Evolutionary conservation across 2,329 filamentous ascomycete genomes (phyloP).

Genomic region (Rutstroemia sydowiana): DNA sequence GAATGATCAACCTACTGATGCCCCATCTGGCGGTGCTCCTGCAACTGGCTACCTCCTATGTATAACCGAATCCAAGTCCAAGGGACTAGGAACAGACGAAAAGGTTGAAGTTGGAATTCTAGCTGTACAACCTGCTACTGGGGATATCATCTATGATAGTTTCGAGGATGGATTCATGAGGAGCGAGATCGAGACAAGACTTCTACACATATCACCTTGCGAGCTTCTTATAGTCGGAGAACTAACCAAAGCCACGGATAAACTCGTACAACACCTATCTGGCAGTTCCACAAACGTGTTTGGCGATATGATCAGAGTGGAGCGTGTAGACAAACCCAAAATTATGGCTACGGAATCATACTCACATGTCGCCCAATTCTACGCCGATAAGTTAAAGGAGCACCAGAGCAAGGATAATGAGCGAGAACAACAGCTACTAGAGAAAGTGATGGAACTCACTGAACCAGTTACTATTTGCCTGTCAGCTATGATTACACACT

Average conservation of each 20-base stretch:
- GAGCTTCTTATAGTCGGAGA: conserved; percentile 91
- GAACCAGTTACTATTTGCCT: conserved; percentile 85
- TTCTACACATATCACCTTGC: conserved; percentile 91
- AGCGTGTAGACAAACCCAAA: conserved; percentile 67
- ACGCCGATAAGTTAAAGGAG: conserved; percentile 74
- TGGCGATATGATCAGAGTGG: conserved; percentile 81
- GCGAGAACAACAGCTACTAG: conserved; percentile 59
- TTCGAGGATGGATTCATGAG: conserved; percentile 98
- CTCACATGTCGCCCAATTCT: conserved; percentile 87
- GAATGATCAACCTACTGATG: conserved; percentile 44
- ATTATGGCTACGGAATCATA: conserved; percentile 79
- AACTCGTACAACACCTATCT: conserved; percentile 82
- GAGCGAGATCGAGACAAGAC: conserved; percentile 88
- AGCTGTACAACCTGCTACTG: conserved; percentile 90
- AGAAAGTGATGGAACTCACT: conserved; percentile 78
- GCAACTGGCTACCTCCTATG: conserved; percentile 85
- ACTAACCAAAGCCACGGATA: conserved; percentile 84
- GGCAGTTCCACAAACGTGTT: conserved; percentile 88
- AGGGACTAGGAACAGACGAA: conserved; percentile 79
- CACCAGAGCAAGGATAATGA: conserved; percentile 45
- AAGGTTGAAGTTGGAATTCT: conserved; percentile 87
- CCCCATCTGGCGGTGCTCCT: conserved; percentile 50
- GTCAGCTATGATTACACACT: conserved; percentile 90
- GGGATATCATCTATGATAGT: conserved; percentile 90
- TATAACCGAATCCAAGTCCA: conserved; percentile 77